phyloP scores from a whole-genome alignment of 2,329 filamentous ascomycete genomes.

The Lasiodiplodia sp. region DNA sequence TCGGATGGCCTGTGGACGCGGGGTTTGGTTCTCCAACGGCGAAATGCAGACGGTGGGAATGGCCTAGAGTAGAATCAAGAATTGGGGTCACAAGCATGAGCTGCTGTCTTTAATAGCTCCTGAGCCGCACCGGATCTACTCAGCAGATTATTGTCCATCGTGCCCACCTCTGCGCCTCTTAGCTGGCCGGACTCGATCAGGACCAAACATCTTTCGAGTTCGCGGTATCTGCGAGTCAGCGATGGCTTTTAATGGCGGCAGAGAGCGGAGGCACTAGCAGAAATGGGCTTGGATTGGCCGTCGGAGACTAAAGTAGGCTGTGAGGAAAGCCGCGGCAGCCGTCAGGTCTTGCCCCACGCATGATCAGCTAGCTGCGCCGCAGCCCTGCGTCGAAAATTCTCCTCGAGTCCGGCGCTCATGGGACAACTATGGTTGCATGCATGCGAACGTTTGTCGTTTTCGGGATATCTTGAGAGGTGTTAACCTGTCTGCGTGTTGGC shows the following conservation, averaged over 20 bases:
- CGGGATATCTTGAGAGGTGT: too few species aligned
- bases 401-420: too few species aligned
- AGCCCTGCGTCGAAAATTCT: neutral
- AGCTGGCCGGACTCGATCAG: neutral
- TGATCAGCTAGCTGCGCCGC: conserved; percentile 8
- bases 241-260: too few species aligned
- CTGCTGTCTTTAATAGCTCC: neutral
- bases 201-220: neutral
- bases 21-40: too few species aligned
- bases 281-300: neutral
- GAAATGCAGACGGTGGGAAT: too few species aligned
- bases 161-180: neutral
- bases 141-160: neutral
- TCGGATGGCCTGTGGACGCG: too few species aligned
- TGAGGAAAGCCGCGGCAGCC: neutral
- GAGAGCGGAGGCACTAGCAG: neutral
- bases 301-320: neutral
- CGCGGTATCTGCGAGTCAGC: neutral
- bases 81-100: too few species aligned
- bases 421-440: neutral
- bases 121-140: neutral
- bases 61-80: too few species aligned
- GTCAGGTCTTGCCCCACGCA: neutral
- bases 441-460: neutral
- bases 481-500: too few species aligned